Conservation (phyloP, 2,329 filamentous ascomycete genomes). For the Aspergillus fijiensis region DNA sequence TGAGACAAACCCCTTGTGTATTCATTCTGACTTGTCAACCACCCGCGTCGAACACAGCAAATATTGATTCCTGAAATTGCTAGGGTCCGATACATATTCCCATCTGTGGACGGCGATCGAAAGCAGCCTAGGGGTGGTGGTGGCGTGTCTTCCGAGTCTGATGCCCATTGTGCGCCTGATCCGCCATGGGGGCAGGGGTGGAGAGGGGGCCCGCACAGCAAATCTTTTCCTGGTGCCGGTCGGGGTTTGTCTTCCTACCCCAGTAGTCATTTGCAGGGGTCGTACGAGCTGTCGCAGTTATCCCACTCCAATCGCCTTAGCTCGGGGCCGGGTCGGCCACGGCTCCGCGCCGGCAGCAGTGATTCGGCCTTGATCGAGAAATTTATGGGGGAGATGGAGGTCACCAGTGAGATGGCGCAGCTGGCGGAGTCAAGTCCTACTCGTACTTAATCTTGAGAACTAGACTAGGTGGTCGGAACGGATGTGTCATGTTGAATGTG, state of each 20-base stretch:
- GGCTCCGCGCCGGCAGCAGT: neutral
- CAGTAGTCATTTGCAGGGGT: neutral
- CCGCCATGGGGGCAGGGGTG: neutral
- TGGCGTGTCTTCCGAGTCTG: constrained; percentile 1
- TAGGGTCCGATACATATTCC: constrained; percentile 1
- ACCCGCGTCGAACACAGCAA: too few relatives aligned
- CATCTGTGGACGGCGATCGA: constrained; percentile 5
- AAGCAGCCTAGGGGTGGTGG: constrained; percentile 2
- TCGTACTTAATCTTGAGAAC: too few relatives aligned
- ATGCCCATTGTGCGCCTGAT: neutral
- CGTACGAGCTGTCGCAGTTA: neutral
- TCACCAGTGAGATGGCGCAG: neutral
- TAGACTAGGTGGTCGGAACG: too few relatives aligned
- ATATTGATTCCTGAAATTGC: neutral
- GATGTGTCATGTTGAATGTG: too few relatives aligned
- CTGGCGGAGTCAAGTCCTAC: neutral
- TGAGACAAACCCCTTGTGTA: neutral
- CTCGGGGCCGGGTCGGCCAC: neutral
- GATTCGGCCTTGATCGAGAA: neutral
- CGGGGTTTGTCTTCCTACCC: neutral
- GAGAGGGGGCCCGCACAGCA: neutral
- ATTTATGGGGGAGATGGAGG: neutral
- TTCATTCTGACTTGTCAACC: too few relatives aligned
- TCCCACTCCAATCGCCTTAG: neutral
- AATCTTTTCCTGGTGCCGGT: neutral